Conservation (phyloP, 1,284 basidiomycete species). For the Phellopilus nigrolimitatus region DNA sequence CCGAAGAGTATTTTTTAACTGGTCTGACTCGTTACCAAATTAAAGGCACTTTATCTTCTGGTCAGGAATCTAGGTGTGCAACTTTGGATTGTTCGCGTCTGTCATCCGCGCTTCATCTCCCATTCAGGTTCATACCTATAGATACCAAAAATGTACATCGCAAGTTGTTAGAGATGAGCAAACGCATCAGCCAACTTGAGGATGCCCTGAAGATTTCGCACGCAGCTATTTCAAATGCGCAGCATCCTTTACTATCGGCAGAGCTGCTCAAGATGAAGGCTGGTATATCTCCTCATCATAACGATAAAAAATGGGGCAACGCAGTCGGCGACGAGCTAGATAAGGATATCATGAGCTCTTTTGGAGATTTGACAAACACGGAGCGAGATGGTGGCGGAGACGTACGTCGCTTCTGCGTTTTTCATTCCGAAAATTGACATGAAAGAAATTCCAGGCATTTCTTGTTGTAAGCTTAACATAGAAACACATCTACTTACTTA, state of each 20-base stretch:
- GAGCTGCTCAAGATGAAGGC: slow-evolving; percentile 13
- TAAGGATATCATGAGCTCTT: not conserved
- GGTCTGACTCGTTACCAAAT: too few relatives aligned
- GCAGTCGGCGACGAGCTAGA: not conserved
- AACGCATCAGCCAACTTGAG: too few relatives aligned
- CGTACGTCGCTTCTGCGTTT: not conserved
- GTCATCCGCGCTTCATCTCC: too few relatives aligned
- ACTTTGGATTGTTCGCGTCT: too few relatives aligned
- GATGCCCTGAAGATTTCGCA: too few relatives aligned
- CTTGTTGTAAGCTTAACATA: not conserved
- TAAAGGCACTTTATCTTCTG: too few relatives aligned
- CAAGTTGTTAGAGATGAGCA: too few relatives aligned
- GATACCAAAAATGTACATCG: too few relatives aligned
- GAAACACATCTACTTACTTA: not conserved
- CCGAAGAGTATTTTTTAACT: too few relatives aligned
- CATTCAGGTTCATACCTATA: too few relatives aligned
- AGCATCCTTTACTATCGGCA: slow-evolving; percentile 19
- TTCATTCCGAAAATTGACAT: not conserved
- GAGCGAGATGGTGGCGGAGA: not conserved
- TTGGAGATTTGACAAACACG: not conserved
- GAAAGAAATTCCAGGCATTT: not conserved
- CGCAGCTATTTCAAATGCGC: slow-evolving; percentile 7
- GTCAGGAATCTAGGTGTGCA: too few relatives aligned
- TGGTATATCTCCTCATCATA: not conserved
- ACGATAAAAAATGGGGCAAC: not conserved